Evolutionary conservation across 306 rosid genomes (phyloP).

Genomic region (Vigna trinervia): DNA sequence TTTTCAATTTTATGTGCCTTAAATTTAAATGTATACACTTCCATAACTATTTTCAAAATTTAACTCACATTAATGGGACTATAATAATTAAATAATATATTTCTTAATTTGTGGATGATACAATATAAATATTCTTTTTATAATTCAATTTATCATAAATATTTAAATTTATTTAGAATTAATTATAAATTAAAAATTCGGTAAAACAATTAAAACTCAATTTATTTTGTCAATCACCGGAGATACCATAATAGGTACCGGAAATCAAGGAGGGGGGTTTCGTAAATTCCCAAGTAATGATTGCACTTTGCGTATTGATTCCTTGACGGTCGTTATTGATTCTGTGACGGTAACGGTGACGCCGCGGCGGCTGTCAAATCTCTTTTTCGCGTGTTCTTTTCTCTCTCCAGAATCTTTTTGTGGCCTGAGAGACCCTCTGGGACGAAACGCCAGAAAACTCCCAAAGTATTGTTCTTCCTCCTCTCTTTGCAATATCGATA

Average conservation of each 20-base stretch:
- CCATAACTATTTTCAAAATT: no score
- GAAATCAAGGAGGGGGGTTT: slow-evolving; percentile 22
- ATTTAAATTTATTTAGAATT: no score
- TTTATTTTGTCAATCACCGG: no score
- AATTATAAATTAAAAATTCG: no score
- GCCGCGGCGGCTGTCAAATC: slow-evolving; percentile 32
- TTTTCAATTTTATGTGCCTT: no score
- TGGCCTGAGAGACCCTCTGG: slow-evolving; percentile 36
- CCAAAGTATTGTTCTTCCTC: slow-evolving; percentile 14
- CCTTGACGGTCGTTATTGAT: not conserved
- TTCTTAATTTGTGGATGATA: no score
- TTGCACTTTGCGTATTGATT: not conserved
- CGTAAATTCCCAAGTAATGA: slow-evolving; percentile 1
- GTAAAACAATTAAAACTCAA: no score
- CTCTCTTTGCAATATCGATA: slow-evolving; percentile 27
- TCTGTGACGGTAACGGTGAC: slow-evolving; percentile 15
- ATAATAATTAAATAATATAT: no score
- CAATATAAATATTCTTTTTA: no score
- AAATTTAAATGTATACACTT: no score
- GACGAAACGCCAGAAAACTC: not conserved
- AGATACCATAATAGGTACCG: not conserved
- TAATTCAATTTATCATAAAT: no score
- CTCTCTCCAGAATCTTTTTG: slow-evolving; percentile 20
- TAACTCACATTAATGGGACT: no score
- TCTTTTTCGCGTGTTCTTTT: not conserved